Conservation (phyloP, 148 eudicot genomes). For the Agrostemma githago region DNA sequence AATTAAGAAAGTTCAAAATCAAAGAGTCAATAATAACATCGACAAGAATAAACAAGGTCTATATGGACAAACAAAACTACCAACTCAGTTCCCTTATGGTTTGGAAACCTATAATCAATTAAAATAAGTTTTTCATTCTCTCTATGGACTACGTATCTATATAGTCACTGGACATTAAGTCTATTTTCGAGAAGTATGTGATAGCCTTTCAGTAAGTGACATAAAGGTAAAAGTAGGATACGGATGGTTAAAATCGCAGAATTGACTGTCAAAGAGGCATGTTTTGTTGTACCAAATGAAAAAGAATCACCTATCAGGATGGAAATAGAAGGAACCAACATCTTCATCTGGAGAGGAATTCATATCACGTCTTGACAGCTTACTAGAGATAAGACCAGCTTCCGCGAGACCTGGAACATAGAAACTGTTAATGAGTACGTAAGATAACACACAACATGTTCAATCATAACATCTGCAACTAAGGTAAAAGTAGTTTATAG, state of each 20-base stretch:
- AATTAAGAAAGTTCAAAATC: constrained; percentile 2
- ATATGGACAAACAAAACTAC: too few relatives aligned
- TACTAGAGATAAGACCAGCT: constrained; percentile 98
- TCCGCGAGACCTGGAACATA: constrained; percentile 81
- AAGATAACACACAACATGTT: constrained; percentile 14
- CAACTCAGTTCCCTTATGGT: too few relatives aligned
- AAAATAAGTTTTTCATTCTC: too few relatives aligned
- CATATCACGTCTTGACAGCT: constrained; percentile 79
- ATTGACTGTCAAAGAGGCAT: background rate
- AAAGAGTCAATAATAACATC: background rate
- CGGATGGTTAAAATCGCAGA: background rate
- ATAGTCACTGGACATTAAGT: too few relatives aligned
- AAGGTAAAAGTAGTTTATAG: background rate
- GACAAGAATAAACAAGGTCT: background rate
- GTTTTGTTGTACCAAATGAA: constrained; percentile 1
- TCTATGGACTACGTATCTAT: too few relatives aligned
- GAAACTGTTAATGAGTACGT: constrained; percentile 8
- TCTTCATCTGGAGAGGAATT: constrained; percentile 60
- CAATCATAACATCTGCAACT: constrained; percentile 12
- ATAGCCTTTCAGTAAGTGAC: background rate
- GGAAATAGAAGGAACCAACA: constrained; percentile 56
- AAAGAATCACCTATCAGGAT: constrained; percentile 71
- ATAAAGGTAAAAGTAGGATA: background rate
- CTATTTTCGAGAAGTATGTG: too few relatives aligned
- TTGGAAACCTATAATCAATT: too few relatives aligned